These are phyloP conservation scores for Monosporascus cannonballus DNA, from an alignment of 2,329 filamentous ascomycete species.

Conservation along the genomic window DNA sequence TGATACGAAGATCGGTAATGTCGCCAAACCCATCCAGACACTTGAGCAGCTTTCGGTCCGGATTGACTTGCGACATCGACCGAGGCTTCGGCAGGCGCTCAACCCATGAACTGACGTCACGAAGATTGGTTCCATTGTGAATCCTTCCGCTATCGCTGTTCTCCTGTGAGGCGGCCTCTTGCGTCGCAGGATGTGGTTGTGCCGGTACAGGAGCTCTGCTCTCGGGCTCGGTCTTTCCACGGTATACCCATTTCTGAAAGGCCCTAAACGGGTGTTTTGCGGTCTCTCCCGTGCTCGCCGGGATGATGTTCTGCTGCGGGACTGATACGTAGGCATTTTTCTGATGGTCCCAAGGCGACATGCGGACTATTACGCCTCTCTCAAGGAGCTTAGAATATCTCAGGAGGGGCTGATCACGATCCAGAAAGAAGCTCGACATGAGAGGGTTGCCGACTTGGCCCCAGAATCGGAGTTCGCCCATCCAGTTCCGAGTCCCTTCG, in stretches of 20 bases:
- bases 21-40: not conserved
- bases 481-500: constrained; percentile 9
- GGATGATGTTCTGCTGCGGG: not conserved
- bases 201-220: too few species aligned
- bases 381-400: constrained; percentile 13
- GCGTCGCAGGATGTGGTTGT: too few species aligned
- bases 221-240: not conserved
- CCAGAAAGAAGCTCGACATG: constrained; percentile 14
- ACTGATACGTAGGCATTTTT: not conserved
- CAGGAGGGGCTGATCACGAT: constrained; percentile 5
- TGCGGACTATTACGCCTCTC: constrained; percentile 8
- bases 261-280: constrained; percentile 1
- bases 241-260: constrained; percentile 4
- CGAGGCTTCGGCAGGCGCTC: not conserved
- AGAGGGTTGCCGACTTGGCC: constrained; percentile 3
- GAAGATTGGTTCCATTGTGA: not conserved
- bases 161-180: not conserved
- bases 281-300: not conserved
- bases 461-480: constrained; percentile 13
- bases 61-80: not conserved
- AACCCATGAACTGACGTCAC: not conserved
- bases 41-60: not conserved
- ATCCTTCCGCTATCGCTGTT: not conserved
- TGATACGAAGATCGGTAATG: too few species aligned
- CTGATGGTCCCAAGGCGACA: not conserved